Evolutionary conservation across 78 protist genomes (phyloP).

Genomic region (Dictyostelium capitatum): DNA sequence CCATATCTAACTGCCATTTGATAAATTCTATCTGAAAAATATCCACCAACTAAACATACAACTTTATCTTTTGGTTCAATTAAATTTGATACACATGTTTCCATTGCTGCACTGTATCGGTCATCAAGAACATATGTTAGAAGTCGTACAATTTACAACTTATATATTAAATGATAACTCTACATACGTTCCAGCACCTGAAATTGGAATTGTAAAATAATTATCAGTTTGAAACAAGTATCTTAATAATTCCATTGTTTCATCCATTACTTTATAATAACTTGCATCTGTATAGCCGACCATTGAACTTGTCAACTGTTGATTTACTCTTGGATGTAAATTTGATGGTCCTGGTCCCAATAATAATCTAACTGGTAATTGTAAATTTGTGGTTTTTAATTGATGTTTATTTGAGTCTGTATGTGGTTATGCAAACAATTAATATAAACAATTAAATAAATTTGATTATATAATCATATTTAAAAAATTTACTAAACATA

Average conservation of each 20-base stretch:
- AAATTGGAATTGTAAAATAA: conserved; percentile 81
- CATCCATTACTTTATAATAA: conserved; percentile 82
- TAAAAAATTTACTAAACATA: too few species aligned
- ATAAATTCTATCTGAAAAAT: conserved; percentile 76
- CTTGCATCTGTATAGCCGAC: conserved; percentile 74
- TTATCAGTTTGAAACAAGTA: conserved; percentile 85
- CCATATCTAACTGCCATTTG: conserved; percentile 81
- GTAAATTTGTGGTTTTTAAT: background rate
- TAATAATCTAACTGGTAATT: conserved; percentile 67
- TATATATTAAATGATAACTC: background rate
- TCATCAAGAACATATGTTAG: background rate
- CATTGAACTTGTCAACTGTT: conserved; percentile 49
- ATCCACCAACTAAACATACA: conserved; percentile 74
- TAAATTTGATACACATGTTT: conserved; percentile 67
- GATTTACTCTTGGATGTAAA: conserved; percentile 80
- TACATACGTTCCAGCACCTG: conserved; percentile 84
- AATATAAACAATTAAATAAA: background rate
- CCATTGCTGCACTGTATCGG: conserved; percentile 85
- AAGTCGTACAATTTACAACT: background rate
- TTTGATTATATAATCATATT: too few species aligned
- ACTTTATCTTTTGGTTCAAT: conserved; percentile 81
- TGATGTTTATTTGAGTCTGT: conserved; percentile 21
- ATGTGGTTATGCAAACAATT: background rate
- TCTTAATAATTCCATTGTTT: conserved; percentile 78
- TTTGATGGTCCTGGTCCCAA: conserved; percentile 89